Percentiles rank a stretch among this genome's conserved stretches.
Evolutionary conservation across 495 filamentous ascomycete genomes (phyloP).

Genomic region (Pyronema omphalodes): DNA sequence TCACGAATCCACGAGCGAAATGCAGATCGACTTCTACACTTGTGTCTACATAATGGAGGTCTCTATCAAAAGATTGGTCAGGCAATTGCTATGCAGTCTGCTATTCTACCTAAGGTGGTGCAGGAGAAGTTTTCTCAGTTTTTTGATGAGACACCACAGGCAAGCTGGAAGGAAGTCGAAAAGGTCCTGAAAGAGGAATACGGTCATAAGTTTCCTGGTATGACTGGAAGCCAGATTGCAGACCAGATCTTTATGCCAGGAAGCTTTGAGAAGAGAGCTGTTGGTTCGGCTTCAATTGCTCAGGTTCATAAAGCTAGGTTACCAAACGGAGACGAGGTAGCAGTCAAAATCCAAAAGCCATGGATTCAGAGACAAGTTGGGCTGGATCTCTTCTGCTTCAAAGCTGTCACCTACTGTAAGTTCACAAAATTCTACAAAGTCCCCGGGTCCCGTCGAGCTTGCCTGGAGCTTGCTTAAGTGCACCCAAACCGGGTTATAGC

Average conservation of each 20-base stretch:
- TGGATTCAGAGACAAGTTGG: conserved; percentile 78
- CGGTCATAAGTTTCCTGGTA: conserved; percentile 26
- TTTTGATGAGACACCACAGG: conserved; percentile 97
- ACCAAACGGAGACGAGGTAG: conserved; percentile 69
- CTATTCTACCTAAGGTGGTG: conserved; percentile 79
- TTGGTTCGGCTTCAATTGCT: conserved; percentile 80
- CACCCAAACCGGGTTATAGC: too few species aligned
- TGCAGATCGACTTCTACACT: conserved; percentile 59
- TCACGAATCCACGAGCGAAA: conserved; percentile 57
- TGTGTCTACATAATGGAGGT: conserved; percentile 73
- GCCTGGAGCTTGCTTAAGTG: too few species aligned
- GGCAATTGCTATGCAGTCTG: conserved; percentile 95
- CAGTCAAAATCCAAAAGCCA: conserved; percentile 89
- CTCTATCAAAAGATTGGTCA: conserved; percentile 96
- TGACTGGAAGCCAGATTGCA: conserved; percentile 31
- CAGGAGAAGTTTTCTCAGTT: conserved; percentile 87
- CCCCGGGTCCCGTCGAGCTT: too few species aligned
- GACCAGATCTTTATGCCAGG: conserved; percentile 18
- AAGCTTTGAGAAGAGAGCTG: conserved; percentile 60
- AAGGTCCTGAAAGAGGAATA: conserved; percentile 77
- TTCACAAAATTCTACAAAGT: too few species aligned
- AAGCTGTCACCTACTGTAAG: not conserved
- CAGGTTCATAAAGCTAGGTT: conserved; percentile 91
- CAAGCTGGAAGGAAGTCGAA: conserved; percentile 76
- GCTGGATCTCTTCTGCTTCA: conserved; percentile 86